A percentile compares a stretch with the other conserved stretches of the same genome.
Evolutionary conservation across 2,329 filamentous ascomycete species (phyloP).

Genomic region (Chrysoporthe cubensis): DNA sequence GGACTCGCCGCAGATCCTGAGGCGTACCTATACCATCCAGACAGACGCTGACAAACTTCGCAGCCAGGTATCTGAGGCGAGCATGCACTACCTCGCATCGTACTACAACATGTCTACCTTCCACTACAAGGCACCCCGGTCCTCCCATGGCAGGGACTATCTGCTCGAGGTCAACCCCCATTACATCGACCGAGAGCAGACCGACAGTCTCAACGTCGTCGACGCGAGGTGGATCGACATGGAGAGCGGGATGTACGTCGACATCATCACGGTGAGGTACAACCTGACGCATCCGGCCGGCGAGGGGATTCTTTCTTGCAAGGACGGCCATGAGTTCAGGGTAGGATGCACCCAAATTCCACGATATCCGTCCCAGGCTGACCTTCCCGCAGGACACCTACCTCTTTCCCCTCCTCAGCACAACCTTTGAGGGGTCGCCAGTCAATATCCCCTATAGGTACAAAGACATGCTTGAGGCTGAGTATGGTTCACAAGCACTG

Average conservation of each 20-base stretch:
- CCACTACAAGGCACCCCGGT: slow-evolving; percentile 46
- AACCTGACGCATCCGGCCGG: slow-evolving; percentile 48
- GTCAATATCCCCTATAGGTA: slow-evolving; percentile 70
- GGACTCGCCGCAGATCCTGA: background rate
- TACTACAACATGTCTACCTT: slow-evolving; percentile 65
- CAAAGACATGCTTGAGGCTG: slow-evolving; percentile 59
- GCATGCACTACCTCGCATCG: slow-evolving; percentile 67
- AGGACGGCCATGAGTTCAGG: slow-evolving; percentile 54
- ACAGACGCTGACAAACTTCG: background rate
- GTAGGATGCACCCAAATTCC: slow-evolving; percentile 36
- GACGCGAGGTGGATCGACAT: slow-evolving; percentile 56
- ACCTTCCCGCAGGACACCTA: slow-evolving; percentile 51
- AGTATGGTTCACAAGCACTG: slow-evolving; percentile 60
- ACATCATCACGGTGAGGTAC: slow-evolving; percentile 56
- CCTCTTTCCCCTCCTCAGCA: slow-evolving; percentile 71
- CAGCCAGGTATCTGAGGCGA: slow-evolving; percentile 66
- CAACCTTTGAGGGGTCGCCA: slow-evolving; percentile 67
- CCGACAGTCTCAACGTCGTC: slow-evolving; percentile 47
- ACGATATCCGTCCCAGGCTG: slow-evolving; percentile 9
- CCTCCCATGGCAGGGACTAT: slow-evolving; percentile 47
- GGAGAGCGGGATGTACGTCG: slow-evolving; percentile 51
- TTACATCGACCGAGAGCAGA: slow-evolving; percentile 42
- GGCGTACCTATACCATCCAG: background rate
- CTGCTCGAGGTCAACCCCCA: slow-evolving; percentile 55
- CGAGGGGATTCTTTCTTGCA: slow-evolving; percentile 52